Percentiles rank a stretch among this genome's conserved stretches.
Evolutionary conservation across 139 green algal species (phyloP).

Genomic region (Chlorella sorokiniana): DNA sequence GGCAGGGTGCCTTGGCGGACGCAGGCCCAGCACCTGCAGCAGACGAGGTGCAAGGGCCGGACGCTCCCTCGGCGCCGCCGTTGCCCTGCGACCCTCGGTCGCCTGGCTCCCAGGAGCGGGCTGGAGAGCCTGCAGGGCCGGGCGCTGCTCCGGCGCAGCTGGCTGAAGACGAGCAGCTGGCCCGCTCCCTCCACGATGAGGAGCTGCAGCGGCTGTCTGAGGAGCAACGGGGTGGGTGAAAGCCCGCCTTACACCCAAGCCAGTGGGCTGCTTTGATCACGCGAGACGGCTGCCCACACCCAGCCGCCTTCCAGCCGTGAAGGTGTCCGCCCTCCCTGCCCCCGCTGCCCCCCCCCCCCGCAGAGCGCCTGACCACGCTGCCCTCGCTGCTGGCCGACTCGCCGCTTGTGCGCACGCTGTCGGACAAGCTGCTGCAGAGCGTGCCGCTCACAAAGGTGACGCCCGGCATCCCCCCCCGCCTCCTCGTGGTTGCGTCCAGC

Average conservation of each 20-base stretch:
- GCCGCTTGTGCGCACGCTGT: constrained; percentile 5
- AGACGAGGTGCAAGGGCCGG: background rate
- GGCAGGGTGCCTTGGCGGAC: background rate
- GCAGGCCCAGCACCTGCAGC: background rate
- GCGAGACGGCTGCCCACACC: background rate
- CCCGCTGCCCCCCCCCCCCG: background rate
- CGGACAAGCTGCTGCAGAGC: background rate
- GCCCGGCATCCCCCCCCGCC: background rate
- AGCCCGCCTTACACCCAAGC: background rate
- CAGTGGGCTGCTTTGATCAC: background rate
- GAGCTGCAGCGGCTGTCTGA: constrained; percentile 13
- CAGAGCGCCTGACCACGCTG: constrained; percentile 6
- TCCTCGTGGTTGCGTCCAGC: no score
- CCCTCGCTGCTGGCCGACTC: background rate
- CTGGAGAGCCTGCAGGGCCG: background rate
- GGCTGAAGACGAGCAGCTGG: background rate
- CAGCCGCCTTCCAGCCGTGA: background rate
- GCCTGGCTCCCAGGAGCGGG: background rate
- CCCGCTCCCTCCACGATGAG: constrained; percentile 1
- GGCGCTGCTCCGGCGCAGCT: no score
- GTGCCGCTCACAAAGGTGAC: background rate
- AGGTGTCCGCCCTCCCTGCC: background rate
- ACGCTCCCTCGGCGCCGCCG: background rate
- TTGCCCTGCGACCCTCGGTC: background rate
- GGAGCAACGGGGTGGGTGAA: background rate